A percentile compares a stretch with the other conserved stretches of the same genome.
Conservation (phyloP, 2,329 filamentous ascomycete species). For the Zasmidium citrigriseum region DNA sequence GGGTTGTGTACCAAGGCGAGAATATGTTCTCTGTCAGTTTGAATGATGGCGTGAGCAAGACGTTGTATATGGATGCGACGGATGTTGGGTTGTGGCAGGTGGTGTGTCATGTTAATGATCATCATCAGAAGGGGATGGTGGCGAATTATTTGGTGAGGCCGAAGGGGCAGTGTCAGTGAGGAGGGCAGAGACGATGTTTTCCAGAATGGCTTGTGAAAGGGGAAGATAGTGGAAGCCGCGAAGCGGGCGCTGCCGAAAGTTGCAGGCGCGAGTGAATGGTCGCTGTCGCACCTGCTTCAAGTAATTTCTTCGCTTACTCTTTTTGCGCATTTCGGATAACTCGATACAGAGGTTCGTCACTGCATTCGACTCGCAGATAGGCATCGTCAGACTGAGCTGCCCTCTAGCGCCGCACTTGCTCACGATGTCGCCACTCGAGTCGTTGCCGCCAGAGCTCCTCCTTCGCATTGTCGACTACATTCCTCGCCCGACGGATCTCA, state of each 20-base stretch:
- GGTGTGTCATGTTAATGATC: constrained; percentile 27
- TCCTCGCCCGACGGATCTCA: not conserved
- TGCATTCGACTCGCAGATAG: no score
- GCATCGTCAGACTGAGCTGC: no score
- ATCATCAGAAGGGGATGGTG: constrained; percentile 28
- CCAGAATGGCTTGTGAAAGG: no score
- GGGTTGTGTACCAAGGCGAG: constrained; percentile 22
- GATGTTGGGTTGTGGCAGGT: constrained; percentile 29
- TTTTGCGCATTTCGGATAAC: no score
- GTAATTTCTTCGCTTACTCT: no score
- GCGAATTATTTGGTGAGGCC: constrained; percentile 23
- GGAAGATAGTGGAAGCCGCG: no score
- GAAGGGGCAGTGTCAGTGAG: constrained; percentile 19
- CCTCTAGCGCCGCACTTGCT: no score
- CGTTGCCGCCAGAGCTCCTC: constrained; percentile 1
- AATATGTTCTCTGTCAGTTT: constrained; percentile 15
- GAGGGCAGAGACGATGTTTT: no score
- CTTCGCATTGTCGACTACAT: not conserved
- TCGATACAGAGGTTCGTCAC: no score
- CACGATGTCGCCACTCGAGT: not conserved
- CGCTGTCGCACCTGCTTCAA: no score
- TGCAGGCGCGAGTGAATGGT: no score
- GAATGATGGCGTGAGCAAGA: constrained; percentile 31
- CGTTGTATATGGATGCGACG: constrained; percentile 30
- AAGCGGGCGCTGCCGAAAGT: no score